Percentiles rank a stretch among this genome's conserved stretches.
Evolutionary conservation across 2,329 filamentous ascomycete genomes (phyloP).

Genomic region (Alternaria triticina): DNA sequence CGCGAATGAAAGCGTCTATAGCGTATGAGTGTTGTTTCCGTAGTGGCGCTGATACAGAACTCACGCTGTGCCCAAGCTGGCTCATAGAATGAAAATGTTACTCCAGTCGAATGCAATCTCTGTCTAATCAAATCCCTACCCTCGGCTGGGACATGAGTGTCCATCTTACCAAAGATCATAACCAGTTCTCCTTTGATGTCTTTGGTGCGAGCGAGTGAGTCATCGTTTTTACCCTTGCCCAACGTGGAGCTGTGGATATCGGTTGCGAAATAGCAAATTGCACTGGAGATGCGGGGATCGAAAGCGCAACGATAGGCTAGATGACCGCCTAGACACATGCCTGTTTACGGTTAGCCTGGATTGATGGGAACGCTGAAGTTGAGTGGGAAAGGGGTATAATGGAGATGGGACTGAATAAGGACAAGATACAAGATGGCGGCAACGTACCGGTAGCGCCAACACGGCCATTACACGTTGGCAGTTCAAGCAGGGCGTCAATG

Average conservation of each 20-base stretch:
- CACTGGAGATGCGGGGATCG: constrained; percentile 76
- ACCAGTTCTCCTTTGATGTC: constrained; percentile 80
- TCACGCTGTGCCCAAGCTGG: constrained; percentile 86
- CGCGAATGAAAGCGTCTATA: constrained; percentile 84
- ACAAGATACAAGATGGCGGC: neutral
- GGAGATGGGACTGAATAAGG: neutral
- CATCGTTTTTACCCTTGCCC: constrained; percentile 70
- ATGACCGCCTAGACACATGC: constrained; percentile 92
- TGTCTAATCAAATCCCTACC: constrained; percentile 84
- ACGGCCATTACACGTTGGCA: constrained; percentile 70
- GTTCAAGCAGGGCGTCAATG: constrained; percentile 49
- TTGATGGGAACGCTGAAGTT: neutral
- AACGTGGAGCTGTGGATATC: constrained; percentile 84
- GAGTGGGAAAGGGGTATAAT: neutral
- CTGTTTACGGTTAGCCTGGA: constrained; percentile 1
- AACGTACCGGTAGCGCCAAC: constrained; percentile 55
- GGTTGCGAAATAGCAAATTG: constrained; percentile 89
- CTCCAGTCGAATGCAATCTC: too few relatives aligned
- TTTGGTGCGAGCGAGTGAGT: constrained; percentile 64
- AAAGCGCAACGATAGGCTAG: constrained; percentile 76
- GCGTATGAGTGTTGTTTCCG: neutral
- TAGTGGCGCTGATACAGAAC: constrained; percentile 29
- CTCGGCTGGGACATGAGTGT: constrained; percentile 84
- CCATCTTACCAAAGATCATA: constrained; percentile 91
- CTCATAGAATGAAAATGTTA: constrained; percentile 83